Conservation (phyloP, 2,329 filamentous ascomycete species). For the Trichoderma koningii region DNA sequence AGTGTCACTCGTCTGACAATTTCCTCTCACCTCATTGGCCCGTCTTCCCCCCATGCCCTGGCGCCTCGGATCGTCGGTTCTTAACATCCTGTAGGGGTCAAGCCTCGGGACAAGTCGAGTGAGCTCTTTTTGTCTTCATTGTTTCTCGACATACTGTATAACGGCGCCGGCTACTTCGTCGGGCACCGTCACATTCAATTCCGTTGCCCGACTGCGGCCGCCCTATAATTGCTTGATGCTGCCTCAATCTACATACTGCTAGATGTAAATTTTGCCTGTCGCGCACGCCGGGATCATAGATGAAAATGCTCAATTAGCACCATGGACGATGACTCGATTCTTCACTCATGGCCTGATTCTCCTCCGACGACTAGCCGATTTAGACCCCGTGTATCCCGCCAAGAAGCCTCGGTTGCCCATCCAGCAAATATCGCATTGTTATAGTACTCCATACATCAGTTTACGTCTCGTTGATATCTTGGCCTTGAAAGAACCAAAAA, state of each 20-base stretch:
- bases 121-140: not conserved
- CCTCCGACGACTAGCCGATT: not conserved
- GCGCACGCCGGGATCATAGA: not conserved
- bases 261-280: not conserved
- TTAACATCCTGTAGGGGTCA: too few species aligned
- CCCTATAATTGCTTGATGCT: not conserved
- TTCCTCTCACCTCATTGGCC: constrained; percentile 26
- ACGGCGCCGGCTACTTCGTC: not conserved
- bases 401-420: not conserved
- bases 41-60: not conserved
- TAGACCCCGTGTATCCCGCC: not conserved
- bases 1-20: constrained; percentile 26
- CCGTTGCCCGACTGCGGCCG: not conserved
- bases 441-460: not conserved
- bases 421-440: not conserved
- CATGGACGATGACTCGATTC: constrained; percentile 2
- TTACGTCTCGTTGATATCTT: not conserved
- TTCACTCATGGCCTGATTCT: not conserved
- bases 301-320: too few species aligned
- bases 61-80: constrained; percentile 17
- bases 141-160: not conserved
- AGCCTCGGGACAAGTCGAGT: not conserved
- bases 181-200: too few species aligned
- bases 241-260: not conserved
- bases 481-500: too few species aligned